Evolutionary conservation across 2,329 filamentous ascomycete species (phyloP).

Genomic region (Colletotrichum musicola): DNA sequence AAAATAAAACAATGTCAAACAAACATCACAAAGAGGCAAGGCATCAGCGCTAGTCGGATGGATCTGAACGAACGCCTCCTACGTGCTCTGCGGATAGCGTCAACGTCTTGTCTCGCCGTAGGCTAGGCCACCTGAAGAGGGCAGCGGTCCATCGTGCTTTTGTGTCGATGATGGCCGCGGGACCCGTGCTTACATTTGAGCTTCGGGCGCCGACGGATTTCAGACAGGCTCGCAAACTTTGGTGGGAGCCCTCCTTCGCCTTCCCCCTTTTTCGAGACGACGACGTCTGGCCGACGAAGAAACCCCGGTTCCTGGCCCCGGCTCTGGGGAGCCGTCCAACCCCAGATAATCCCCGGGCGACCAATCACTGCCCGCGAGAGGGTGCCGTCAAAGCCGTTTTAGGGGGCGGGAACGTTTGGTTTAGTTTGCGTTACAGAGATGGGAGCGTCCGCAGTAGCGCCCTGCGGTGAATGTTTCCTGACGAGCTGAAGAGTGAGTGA

Average conservation of each 20-base stretch:
- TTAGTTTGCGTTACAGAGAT: conserved; percentile 30
- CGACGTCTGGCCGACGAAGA: background rate
- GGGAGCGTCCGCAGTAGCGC: conserved; percentile 24
- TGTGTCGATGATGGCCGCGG: conserved; percentile 9
- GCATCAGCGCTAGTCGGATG: conserved; percentile 9
- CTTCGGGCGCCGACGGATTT: conserved; percentile 15
- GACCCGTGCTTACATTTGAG: conserved; percentile 15
- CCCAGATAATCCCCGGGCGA: conserved; percentile 7
- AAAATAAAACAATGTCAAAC: conserved; percentile 7
- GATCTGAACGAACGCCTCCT: background rate
- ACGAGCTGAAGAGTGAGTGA: background rate
- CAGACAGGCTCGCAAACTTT: conserved; percentile 17
- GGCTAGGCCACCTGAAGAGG: background rate
- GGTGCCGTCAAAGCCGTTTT: conserved; percentile 28
- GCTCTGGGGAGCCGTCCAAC: background rate
- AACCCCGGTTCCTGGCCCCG: background rate
- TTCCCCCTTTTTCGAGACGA: background rate
- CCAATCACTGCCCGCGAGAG: background rate
- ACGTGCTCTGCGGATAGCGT: background rate
- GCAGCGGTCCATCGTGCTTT: conserved; percentile 1
- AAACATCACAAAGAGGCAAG: background rate
- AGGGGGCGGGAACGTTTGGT: conserved; percentile 15
- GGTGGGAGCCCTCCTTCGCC: background rate
- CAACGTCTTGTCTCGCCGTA: conserved; percentile 1
- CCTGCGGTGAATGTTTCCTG: conserved; percentile 2